Evolutionary conservation across 164 flowering plant genomes (phyloP).

Genomic region (Stephania japonica): DNA sequence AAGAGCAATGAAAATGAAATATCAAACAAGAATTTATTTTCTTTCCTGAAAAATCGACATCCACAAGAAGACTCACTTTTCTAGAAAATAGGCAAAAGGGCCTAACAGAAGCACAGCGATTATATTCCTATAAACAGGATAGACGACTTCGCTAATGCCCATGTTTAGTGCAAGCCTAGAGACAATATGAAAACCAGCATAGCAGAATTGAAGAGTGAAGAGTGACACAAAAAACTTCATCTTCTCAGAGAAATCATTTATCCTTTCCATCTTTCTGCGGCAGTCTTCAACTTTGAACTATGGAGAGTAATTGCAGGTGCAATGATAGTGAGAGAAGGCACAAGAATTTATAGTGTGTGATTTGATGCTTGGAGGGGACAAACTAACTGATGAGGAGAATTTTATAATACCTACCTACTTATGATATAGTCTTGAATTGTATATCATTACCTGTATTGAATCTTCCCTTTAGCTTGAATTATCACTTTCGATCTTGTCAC

Average conservation of each 20-base stretch:
- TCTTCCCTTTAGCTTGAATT: constrained; percentile 3
- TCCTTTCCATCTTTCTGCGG: constrained; percentile 19
- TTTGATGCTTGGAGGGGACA: constrained; percentile 7
- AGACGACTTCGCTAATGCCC: constrained; percentile 75
- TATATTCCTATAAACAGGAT: constrained; percentile 65
- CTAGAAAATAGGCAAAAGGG: constrained; percentile 67
- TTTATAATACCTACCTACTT: background rate
- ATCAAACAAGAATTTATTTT: background rate
- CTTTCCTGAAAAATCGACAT: background rate
- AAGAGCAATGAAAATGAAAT: background rate
- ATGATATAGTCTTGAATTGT: background rate
- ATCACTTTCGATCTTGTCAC: background rate
- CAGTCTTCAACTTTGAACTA: background rate
- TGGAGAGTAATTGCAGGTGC: background rate
- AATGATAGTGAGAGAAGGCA: constrained; percentile 9
- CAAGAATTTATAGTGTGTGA: constrained; percentile 4
- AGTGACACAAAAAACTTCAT: constrained; percentile 49
- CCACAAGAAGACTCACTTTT: constrained; percentile 43
- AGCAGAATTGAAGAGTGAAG: constrained; percentile 53
- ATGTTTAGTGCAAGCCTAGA: constrained; percentile 75
- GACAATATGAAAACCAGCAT: constrained; percentile 80
- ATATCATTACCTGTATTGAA: constrained; percentile 3
- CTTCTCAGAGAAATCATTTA: constrained; percentile 35
- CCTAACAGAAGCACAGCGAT: constrained; percentile 52
- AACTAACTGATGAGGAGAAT: background rate